phyloP scores from a whole-genome alignment of 78 protist genomes.

The Guillardia theta region DNA sequence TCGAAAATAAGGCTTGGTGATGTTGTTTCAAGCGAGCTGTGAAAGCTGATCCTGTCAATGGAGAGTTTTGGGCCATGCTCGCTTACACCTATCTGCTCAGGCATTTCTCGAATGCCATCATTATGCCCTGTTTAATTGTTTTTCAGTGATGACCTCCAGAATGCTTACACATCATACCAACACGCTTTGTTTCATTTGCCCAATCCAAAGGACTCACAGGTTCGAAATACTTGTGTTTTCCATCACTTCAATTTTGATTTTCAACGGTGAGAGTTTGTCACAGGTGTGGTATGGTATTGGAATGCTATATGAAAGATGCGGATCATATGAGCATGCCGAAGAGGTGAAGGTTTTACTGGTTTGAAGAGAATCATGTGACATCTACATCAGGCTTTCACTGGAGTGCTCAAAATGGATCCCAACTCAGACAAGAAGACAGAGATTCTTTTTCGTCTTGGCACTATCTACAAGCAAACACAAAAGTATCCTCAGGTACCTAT shows the following conservation, averaged over 20 bases:
- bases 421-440: constrained; percentile 75
- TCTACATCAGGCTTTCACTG: neutral
- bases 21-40: too few relatives aligned
- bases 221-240: neutral
- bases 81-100: too few relatives aligned
- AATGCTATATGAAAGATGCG: constrained; percentile 79
- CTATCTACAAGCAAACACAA: constrained; percentile 67
- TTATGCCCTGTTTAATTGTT: too few relatives aligned
- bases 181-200: constrained; percentile 80
- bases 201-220: constrained; percentile 61
- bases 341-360: constrained; percentile 78
- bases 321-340: constrained; percentile 84
- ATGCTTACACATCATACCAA: constrained; percentile 82
- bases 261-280: too few relatives aligned
- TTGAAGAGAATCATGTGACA: neutral
- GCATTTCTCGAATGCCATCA: too few relatives aligned
- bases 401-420: constrained; percentile 78
- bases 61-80: too few relatives aligned
- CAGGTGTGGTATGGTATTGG: constrained; percentile 88
- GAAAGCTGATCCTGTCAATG: too few relatives aligned
- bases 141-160: too few relatives aligned
- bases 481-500: neutral
- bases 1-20: too few relatives aligned
- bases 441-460: constrained; percentile 79
- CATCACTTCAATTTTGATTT: constrained; percentile 61